Evolutionary conservation across 1,284 basidiomycete genomes (phyloP).

Genomic region (Apiotrichum laibachii): DNA sequence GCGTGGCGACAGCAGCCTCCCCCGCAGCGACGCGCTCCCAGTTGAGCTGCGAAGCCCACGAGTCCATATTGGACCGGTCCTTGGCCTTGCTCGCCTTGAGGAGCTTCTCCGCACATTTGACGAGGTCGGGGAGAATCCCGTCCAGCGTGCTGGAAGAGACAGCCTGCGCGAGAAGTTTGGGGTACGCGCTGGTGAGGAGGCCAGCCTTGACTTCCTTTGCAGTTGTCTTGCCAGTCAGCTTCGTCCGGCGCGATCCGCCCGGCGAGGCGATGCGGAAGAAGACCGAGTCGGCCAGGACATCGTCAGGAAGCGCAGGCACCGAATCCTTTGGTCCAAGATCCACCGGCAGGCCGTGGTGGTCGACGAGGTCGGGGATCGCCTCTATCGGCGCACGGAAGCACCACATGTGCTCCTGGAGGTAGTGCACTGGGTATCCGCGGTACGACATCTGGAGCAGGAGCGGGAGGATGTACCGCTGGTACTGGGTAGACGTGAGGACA

Average conservation of each 20-base stretch:
- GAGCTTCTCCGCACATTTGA: constrained; percentile 22
- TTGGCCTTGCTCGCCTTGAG: not conserved
- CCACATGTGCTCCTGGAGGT: constrained; percentile 46
- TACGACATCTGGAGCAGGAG: constrained; percentile 46
- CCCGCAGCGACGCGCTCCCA: constrained; percentile 1
- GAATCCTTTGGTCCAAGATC: constrained; percentile 29
- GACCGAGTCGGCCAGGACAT: constrained; percentile 23
- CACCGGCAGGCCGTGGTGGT: constrained; percentile 34
- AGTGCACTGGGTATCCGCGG: constrained; percentile 46
- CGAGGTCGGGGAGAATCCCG: constrained; percentile 18
- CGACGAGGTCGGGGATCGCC: constrained; percentile 26
- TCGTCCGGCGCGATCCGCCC: constrained; percentile 4
- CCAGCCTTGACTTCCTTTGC: constrained; percentile 25
- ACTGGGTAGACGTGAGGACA: constrained; percentile 18
- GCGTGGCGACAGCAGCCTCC: not conserved
- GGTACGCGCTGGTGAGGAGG: constrained; percentile 30
- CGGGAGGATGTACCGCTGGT: constrained; percentile 40
- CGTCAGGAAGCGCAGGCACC: constrained; percentile 29
- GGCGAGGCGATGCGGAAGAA: constrained; percentile 35
- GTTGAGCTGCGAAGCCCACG: constrained; percentile 19
- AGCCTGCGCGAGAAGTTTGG: constrained; percentile 16
- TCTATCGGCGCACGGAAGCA: constrained; percentile 45
- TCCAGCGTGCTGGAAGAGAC: constrained; percentile 10
- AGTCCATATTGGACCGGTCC: not conserved
- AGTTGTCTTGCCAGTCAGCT: constrained; percentile 13